A percentile compares a stretch with the other conserved stretches of the same genome.
Conservation (phyloP, 768 basidiomycete species). For the Tremella fuciformis region DNA sequence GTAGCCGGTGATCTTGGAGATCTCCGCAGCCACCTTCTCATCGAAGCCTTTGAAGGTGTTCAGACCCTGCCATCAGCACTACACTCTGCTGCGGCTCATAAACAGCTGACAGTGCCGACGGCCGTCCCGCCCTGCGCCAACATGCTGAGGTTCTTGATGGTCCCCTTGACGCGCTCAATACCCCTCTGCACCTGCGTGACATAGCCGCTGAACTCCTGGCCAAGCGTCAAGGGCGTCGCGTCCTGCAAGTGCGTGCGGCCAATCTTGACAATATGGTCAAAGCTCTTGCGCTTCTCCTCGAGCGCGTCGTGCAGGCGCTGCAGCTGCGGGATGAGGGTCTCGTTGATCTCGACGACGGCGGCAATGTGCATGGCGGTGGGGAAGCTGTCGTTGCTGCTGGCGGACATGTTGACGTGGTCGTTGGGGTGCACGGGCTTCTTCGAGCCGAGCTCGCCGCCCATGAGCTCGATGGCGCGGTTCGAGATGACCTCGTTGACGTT, state of each 20-base stretch:
- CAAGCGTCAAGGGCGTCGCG: constrained; percentile 93
- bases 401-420: constrained; percentile 99
- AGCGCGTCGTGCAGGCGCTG: constrained; percentile 78
- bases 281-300: constrained; percentile 73
- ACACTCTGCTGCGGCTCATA: not conserved
- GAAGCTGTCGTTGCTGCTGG: constrained; percentile 95
- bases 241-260: constrained; percentile 97
- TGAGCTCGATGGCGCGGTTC: constrained; percentile 93
- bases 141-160: constrained; percentile 77
- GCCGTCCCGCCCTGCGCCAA: constrained; percentile 98
- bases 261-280: constrained; percentile 94
- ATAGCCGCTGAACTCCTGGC: constrained; percentile 98
- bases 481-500: constrained; percentile 99
- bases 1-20: constrained; percentile 84
- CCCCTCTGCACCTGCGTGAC: constrained; percentile 90
- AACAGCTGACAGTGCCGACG: constrained; percentile 78
- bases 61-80: constrained; percentile 63
- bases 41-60: constrained; percentile 98
- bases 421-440: constrained; percentile 98
- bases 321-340: constrained; percentile 78
- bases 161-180: constrained; percentile 75
- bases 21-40: constrained; percentile 84
- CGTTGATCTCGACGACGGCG: constrained; percentile 80
- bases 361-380: constrained; percentile 99
- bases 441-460: constrained; percentile 90